phyloP scores from a whole-genome alignment of 306 rosid genomes.

The Sicyos baderoa region DNA sequence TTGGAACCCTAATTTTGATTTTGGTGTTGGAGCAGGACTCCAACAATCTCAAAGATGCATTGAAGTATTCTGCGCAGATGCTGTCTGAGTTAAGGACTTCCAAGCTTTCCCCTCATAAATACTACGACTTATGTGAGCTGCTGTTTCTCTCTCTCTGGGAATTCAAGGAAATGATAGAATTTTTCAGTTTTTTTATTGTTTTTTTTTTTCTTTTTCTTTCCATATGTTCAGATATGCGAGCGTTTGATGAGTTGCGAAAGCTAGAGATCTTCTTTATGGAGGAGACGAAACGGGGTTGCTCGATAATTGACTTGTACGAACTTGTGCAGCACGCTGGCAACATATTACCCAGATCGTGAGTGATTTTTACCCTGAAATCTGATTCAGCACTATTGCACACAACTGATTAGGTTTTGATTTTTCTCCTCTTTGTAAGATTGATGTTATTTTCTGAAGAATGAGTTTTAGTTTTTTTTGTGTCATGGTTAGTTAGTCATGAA shows the following conservation, averaged over 20 bases:
- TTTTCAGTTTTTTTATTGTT: not conserved
- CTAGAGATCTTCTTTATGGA: conserved; percentile 91
- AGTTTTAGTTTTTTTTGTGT: not conserved
- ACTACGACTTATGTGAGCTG: conserved; percentile 87
- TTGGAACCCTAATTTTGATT: conserved; percentile 14
- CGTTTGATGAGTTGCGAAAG: conserved; percentile 90
- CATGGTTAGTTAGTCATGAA: not conserved
- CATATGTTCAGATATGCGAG: conserved; percentile 71
- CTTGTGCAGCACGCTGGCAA: conserved; percentile 98
- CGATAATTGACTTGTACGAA: conserved; percentile 90
- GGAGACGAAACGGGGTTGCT: conserved; percentile 97
- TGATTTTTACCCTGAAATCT: not conserved
- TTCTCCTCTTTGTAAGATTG: not conserved
- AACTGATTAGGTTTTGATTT: not conserved
- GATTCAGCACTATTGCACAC: not conserved
- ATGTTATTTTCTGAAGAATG: not conserved
- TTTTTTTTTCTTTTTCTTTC: not conserved
- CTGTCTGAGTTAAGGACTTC: conserved; percentile 95
- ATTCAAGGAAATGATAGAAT: not conserved
- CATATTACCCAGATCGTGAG: conserved; percentile 91
- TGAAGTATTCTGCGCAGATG: conserved; percentile 97
- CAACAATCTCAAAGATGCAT: conserved; percentile 85
- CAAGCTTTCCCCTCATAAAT: conserved; percentile 95
- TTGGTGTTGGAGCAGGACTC: conserved; percentile 53
- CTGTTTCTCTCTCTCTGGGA: conserved; percentile 21